Conservation (phyloP, 257 asterid genomes). For the Anisodus acutangulus region DNA sequence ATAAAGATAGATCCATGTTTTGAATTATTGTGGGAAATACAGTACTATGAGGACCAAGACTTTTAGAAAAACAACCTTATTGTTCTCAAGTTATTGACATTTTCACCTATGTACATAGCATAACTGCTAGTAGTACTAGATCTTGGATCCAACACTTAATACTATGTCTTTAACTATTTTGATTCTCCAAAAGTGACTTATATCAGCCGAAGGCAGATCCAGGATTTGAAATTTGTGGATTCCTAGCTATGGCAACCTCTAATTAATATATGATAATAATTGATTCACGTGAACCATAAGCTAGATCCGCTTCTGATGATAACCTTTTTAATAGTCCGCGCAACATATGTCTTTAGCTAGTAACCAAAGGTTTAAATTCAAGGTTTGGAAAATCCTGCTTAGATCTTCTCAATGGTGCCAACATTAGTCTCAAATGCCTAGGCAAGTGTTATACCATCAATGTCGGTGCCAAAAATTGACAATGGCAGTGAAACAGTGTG, state of each 20-base stretch:
- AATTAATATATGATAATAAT: no score
- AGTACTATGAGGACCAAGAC: not conserved
- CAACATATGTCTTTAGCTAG: not conserved
- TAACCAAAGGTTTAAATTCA: not conserved
- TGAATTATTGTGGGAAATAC: not conserved
- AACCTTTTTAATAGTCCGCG: no score
- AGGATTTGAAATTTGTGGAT: no score
- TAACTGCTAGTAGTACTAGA: not conserved
- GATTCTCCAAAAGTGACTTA: no score
- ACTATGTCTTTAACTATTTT: not conserved
- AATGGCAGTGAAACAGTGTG: slow-evolving; percentile 35
- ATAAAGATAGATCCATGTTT: not conserved
- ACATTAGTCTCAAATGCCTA: slow-evolving; percentile 35
- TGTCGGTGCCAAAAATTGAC: slow-evolving; percentile 31
- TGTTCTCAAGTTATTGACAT: not conserved
- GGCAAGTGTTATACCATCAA: slow-evolving; percentile 39
- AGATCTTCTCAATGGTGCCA: slow-evolving; percentile 33
- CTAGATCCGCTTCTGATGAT: no score
- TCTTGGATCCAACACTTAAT: not conserved
- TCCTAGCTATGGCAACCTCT: no score
- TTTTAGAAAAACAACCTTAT: not conserved
- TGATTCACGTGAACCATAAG: no score
- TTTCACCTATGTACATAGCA: not conserved
- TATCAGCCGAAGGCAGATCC: no score
- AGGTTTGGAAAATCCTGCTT: slow-evolving; percentile 21